Base-by-base conservation (phyloP, 352 stramenopile species). In the Pythium dissimile region DNA sequence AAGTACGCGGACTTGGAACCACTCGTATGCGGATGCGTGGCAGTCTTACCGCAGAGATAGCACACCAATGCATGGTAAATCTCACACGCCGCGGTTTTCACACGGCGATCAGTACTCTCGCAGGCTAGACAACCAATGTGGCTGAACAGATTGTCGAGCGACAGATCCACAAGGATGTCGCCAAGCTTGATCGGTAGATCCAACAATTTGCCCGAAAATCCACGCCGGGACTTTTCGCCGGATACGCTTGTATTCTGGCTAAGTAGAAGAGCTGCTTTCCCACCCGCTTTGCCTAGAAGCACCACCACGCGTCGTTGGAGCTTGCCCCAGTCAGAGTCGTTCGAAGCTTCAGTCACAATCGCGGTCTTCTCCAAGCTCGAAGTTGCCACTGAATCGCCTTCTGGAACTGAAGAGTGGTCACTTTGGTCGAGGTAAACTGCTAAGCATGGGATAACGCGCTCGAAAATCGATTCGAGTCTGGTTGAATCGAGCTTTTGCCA, bases 1-100 rank as follows among this genome's bases (percentile, higher is more conserved):
- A 75, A 80, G 62, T 85, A 92, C 8, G 69, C 67, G 1, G 80
- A 86, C 64, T 89, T 90, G 30, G 69, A 72, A 18, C 77, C 78
- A 28, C 64, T 73, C 35, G 67, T 56, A 55, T 89, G 76, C 2
- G 81, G 80, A 56, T 86, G 66, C 10, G 77, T 91, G 9, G 69
- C 72, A 31, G 82, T 94, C 43, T 80, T 81, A 7, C 81, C 84
- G 42, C 80, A 89, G 5, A 94, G 54, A 52, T 83, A 89, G 26
- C 76, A 80, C 11, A 86, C 45, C 27, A 94, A 54, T 5, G 78
- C 80, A 49, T 94, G 84, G 44, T 84, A 91, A 15, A 72, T 63
- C 69, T 94, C 84, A 48, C 73, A 75, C 24, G 78, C 76, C 42
- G 63, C 74, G 21, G 72, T 58, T 66, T 92, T 94, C 34, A 90